Percentiles rank a stretch among this genome's conserved stretches.
Conservation (phyloP, 257 asterid genomes). For the Solanum piurae region DNA sequence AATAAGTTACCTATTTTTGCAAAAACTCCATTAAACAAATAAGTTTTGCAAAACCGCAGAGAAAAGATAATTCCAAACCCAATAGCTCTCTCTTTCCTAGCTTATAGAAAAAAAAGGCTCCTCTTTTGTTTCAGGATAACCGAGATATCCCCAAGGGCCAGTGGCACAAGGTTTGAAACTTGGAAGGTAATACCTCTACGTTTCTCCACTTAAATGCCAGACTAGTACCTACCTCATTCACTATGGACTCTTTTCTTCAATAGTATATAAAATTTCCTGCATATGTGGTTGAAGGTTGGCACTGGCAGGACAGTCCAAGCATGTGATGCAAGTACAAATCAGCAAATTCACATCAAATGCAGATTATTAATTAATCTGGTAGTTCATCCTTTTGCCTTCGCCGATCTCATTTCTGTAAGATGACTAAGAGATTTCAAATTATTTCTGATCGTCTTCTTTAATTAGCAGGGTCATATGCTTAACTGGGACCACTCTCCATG, state of each 20-base stretch:
- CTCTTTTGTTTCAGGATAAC: too few species aligned
- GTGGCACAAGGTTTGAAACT: neutral
- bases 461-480: neutral
- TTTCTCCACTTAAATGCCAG: neutral
- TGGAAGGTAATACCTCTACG: neutral
- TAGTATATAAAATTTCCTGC: neutral
- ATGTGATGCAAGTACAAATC: neutral
- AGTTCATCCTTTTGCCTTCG: neutral
- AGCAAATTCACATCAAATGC: neutral
- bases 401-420: neutral
- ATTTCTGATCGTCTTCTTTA: neutral
- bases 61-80: neutral
- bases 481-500: neutral
- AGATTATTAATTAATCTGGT: neutral
- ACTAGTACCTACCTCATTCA: neutral
- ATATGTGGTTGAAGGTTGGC: neutral
- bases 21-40: neutral
- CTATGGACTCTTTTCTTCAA: neutral
- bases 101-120: too few species aligned
- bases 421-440: neutral
- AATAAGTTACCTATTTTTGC: neutral
- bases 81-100: neutral
- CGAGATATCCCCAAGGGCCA: neutral
- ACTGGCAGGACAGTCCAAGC: neutral
- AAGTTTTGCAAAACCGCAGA: neutral